Conservation (phyloP, 2,329 filamentous ascomycete species). For the Colletotrichum sojae region DNA sequence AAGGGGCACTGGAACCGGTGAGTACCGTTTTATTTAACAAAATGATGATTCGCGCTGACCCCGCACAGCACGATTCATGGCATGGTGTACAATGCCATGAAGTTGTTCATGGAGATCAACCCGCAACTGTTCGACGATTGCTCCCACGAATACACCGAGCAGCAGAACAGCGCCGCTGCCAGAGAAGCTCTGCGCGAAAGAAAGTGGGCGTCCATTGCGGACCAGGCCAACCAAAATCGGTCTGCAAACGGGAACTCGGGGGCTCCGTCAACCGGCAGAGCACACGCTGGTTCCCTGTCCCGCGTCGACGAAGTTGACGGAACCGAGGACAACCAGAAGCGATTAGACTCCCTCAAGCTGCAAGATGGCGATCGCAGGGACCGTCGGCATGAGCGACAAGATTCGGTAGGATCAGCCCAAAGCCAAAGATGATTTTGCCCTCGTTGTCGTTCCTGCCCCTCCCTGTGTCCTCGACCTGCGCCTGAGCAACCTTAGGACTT, state of each 20-base stretch:
- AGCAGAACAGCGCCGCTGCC: constrained; percentile 91
- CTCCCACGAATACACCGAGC: constrained; percentile 97
- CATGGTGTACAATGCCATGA: constrained; percentile 99
- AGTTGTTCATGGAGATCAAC: constrained; percentile 99
- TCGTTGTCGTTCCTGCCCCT: constrained; percentile 14
- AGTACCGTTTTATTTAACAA: constrained; percentile 45
- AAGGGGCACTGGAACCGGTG: constrained; percentile 99
- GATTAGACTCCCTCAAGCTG: constrained; percentile 90
- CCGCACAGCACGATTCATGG: constrained; percentile 90
- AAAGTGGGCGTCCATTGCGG: constrained; percentile 89
- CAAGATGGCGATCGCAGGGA: constrained; percentile 81
- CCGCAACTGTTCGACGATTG: constrained; percentile 98
- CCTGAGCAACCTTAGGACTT: constrained; percentile 1
- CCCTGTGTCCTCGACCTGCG: constrained; percentile 14
- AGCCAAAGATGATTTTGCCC: constrained; percentile 61
- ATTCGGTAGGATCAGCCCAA: constrained; percentile 68
- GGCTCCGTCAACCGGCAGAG: constrained; percentile 49
- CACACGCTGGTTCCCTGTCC: constrained; percentile 59
- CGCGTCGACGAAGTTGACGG: constrained; percentile 83
- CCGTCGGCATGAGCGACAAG: constrained; percentile 73
- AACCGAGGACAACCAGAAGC: constrained; percentile 86
- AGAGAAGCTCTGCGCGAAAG: constrained; percentile 85
- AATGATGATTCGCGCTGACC: constrained; percentile 49
- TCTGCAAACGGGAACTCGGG: constrained; percentile 53
- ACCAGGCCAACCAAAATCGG: constrained; percentile 82